phyloP scores from a whole-genome alignment of 75 land plant genomes.

The Selaginella tamariscina region DNA sequence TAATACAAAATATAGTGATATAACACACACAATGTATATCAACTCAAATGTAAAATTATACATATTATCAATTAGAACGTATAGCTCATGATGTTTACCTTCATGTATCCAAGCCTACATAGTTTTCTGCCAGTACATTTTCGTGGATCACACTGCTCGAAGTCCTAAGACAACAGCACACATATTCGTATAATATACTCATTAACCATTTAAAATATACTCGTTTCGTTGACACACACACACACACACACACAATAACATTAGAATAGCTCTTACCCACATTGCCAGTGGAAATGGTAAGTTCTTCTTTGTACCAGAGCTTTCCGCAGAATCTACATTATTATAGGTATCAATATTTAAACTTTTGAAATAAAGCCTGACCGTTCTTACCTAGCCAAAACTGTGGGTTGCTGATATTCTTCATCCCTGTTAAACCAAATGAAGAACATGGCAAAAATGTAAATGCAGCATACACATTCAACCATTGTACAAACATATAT shows the following conservation, averaged over 20 bases:
- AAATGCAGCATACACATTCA: too few relatives aligned
- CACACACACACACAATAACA: neutral
- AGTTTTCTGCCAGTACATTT: slow-evolving; percentile 93
- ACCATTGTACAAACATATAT: too few relatives aligned
- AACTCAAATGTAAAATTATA: too few relatives aligned
- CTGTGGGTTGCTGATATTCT: neutral
- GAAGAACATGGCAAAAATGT: too few relatives aligned
- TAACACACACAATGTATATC: neutral
- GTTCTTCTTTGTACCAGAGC: slow-evolving; percentile 14
- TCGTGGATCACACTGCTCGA: slow-evolving; percentile 89
- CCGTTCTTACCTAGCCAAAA: too few relatives aligned
- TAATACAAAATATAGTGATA: neutral
- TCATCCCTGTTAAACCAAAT: neutral
- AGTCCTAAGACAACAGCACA: slow-evolving; percentile 40
- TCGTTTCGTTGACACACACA: neutral
- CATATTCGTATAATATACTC: neutral
- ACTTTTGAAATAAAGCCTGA: too few relatives aligned
- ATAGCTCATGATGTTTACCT: slow-evolving; percentile 25
- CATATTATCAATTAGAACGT: neutral
- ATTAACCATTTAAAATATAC: neutral
- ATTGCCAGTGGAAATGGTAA: slow-evolving; percentile 22
- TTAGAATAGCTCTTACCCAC: slow-evolving; percentile 19
- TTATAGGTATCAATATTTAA: too few relatives aligned
- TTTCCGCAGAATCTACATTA: slow-evolving; percentile 19
- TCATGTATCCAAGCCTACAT: slow-evolving; percentile 63